Conservation (phyloP, 148 eudicot species). For the Hydrangea macrophylla region DNA sequence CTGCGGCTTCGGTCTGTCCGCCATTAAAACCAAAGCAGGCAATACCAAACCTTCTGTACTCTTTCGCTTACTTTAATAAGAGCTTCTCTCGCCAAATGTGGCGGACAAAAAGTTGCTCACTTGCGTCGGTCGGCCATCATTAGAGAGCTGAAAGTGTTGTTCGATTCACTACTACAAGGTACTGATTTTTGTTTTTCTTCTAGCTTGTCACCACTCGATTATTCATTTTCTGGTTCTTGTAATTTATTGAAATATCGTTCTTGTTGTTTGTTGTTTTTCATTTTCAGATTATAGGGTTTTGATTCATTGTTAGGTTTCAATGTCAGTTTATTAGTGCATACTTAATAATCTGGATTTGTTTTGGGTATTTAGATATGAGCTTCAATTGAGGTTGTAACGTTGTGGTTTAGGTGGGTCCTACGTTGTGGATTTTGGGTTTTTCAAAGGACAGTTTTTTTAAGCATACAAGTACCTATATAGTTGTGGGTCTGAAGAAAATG, state of each 20-base stretch:
- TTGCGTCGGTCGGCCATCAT: slow-evolving; percentile 16
- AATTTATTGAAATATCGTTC: slow-evolving; percentile 19
- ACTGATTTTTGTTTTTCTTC: neutral
- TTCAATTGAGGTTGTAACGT: slow-evolving; percentile 3
- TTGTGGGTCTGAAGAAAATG: slow-evolving; percentile 23
- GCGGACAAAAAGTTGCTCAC: slow-evolving; percentile 23
- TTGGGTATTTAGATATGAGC: neutral
- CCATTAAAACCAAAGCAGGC: neutral
- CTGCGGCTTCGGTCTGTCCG: slow-evolving; percentile 15
- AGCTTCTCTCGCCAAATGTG: slow-evolving; percentile 23
- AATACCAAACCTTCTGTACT: neutral
- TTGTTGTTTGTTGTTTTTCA: slow-evolving; percentile 5
- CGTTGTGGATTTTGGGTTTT: slow-evolving; percentile 5
- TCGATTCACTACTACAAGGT: slow-evolving; percentile 20
- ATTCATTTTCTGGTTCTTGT: neutral
- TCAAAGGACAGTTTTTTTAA: slow-evolving; percentile 20
- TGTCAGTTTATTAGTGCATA: neutral
- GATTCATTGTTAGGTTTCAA: neutral
- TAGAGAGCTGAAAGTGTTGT: slow-evolving; percentile 12
- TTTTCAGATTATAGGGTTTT: slow-evolving; percentile 25
- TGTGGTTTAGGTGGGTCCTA: slow-evolving; percentile 17
- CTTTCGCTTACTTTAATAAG: neutral
- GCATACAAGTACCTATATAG: neutral
- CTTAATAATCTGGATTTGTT: neutral
- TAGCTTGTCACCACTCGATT: neutral